Conservation (phyloP, 345 rosid species). For the Firmiana major region DNA sequence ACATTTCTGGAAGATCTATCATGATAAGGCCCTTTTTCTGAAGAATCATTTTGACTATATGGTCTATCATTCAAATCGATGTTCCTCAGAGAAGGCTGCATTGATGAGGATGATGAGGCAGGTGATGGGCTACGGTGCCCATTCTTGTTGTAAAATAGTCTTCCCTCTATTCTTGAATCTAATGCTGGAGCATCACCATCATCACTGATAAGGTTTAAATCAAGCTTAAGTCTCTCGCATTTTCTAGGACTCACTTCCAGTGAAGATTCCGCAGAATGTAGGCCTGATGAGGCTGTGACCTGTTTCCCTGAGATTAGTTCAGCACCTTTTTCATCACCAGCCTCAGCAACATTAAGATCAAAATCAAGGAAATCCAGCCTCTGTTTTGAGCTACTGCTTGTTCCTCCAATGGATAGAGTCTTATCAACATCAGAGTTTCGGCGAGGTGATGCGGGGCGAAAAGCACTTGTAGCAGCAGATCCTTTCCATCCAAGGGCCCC, state of each 20-base stretch:
- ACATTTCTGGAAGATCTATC: slow-evolving; percentile 35
- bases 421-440: slow-evolving; percentile 40
- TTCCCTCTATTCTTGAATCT: slow-evolving; percentile 49
- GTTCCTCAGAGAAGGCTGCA: slow-evolving; percentile 62
- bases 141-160: slow-evolving; percentile 41
- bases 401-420: slow-evolving; percentile 31
- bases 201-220: slow-evolving; percentile 67
- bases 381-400: slow-evolving; percentile 39
- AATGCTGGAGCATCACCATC: slow-evolving; percentile 56
- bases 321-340: slow-evolving; percentile 61
- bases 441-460: slow-evolving; percentile 63
- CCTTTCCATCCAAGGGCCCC: slow-evolving; percentile 76
- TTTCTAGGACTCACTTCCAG: slow-evolving; percentile 52
- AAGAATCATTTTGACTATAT: slow-evolving; percentile 37
- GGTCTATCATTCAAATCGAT: slow-evolving; percentile 93
- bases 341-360: slow-evolving; percentile 82
- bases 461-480: slow-evolving; percentile 70
- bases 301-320: slow-evolving; percentile 43
- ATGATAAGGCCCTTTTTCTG: slow-evolving; percentile 42
- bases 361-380: slow-evolving; percentile 50
- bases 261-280: slow-evolving; percentile 59
- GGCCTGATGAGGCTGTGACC: slow-evolving; percentile 46
- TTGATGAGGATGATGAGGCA: slow-evolving; percentile 69
- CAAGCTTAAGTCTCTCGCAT: slow-evolving; percentile 63
- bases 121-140: slow-evolving; percentile 72